phyloP scores from a whole-genome alignment of 179 eudicot genomes.

The Camellia oleifera region DNA sequence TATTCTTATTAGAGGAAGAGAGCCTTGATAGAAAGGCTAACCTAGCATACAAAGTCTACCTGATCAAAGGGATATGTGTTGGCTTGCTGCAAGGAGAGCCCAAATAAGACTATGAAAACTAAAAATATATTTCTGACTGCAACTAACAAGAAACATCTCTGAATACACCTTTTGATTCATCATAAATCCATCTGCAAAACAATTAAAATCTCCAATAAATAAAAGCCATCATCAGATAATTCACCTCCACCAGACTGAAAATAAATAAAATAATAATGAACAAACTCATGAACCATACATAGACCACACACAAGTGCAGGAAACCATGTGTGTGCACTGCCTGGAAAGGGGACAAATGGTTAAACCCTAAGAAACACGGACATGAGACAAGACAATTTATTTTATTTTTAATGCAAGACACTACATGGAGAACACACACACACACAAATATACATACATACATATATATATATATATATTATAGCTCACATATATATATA shows the following conservation, averaged over 20 bases:
- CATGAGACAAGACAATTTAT: too few species aligned
- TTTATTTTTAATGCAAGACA: too few species aligned
- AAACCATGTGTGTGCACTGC: neutral
- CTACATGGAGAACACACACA: too few species aligned
- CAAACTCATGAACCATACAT: neutral
- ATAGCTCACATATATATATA: too few species aligned
- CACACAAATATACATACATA: too few species aligned
- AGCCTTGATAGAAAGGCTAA: neutral
- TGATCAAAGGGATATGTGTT: slow-evolving; percentile 22
- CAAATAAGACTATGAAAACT: slow-evolving; percentile 20
- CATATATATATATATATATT: too few species aligned
- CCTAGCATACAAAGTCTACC: slow-evolving; percentile 18
- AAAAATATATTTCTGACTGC: slow-evolving; percentile 16
- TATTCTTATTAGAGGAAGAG: neutral
- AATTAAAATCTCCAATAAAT: neutral
- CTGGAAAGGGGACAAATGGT: neutral
- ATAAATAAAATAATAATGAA: neutral
- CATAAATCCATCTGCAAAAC: slow-evolving; percentile 83
- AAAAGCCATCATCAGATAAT: neutral
- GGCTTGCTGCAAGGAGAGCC: slow-evolving; percentile 20
- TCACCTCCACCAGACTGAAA: neutral
- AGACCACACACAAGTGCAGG: neutral
- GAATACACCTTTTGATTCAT: slow-evolving; percentile 71
- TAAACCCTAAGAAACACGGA: neutral
- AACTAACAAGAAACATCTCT: slow-evolving; percentile 65